Base-by-base conservation (phyloP, 495 filamentous ascomycete species). In the Neurospora tetrasperma region DNA sequence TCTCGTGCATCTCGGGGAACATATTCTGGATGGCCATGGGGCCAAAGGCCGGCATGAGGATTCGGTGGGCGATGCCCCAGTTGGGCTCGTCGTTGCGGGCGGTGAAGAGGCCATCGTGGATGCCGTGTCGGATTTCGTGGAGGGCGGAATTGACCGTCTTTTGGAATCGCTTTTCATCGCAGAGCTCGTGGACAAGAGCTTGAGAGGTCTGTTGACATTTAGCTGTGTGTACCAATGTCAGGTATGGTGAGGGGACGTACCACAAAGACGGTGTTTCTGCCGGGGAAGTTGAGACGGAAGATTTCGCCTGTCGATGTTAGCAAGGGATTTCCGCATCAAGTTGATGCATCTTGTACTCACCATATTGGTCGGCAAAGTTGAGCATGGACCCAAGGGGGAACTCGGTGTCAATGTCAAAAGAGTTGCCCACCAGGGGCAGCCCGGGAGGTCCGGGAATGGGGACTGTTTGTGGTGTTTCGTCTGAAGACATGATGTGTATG, bases 1-100 rank as follows among this genome's bases (percentile, higher is more conserved):
- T 88, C 76, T 93, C 92, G 72, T 91, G 88, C 91, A 94, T 94
- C 71, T 91, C 89, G 72, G 86, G 82, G 75, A 91, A 93, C 91
- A 93, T 94, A 69, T 78, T 82, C 74, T 87, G 86, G 76, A 96
- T 90, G 10, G 87, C 83, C 41, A 92, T 75, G 4, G 92, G 92
- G 0, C 91, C 92, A 79, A 96, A 93, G 5, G 89, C 91, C 4
- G 91, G 91, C 80, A 87, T 84, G 62, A 88, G 74, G 39, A 91
- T 80, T 1, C 92, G 83, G 77, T 94, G 92, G 14, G 92, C 92
- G 48, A 91, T 83, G 0, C 81, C 87, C 92, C 91, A 94, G 71
- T 89, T 89, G 69, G 88, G 83, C 75, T 92, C 90, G 0, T 85
- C 87, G 12, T 82, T 75, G 18, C 83, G 79, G 0, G 91, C 91